Base-by-base conservation (phyloP, 805 yeast genomes). In the Lipomyces chichibuensis region DNA sequence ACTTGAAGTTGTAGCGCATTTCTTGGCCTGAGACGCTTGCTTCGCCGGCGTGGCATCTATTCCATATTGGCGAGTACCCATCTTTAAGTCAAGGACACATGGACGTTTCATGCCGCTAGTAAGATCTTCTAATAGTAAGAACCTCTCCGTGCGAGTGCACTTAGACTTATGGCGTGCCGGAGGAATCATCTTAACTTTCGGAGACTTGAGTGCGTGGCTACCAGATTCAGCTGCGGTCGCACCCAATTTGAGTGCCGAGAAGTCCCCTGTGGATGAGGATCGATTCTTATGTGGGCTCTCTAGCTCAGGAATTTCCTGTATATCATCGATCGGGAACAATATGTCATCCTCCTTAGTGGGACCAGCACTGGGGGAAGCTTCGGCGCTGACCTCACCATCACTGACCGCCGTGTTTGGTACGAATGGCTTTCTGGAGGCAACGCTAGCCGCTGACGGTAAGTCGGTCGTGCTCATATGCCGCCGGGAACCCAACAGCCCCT, bases 61-160 rank as follows among this genome's bases (percentile, higher is more conserved):
- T 9, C 99, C 99, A 74, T 95, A 95, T 78, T 95, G 99, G 66
- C 99, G 83, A 0, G 99, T 94, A 0, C 99, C 99, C 98, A 95
- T 95, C 76, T 95, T 95, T 73, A 95, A 81, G 78, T 95, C 99
- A 60, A 95, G 80, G 0, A 94, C 98, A 76, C 97, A 93, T 0
- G 99, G 98, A 70, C 84, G 85, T 37, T 79, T 81, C 87, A 94
- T 87, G 29, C 91, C 91, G 63, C 88, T 84, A 0, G 98, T 95
- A 59, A 95, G 80, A 79, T 95, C 99, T 75, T 96, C 99, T 60
- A 95, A 81, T 9, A 95, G 78, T 51, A 95, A 88, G 76, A 92
- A 95, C 69, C 96, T 82, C 78, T 91, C 96, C 52, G 89, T 86
- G 63, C 88, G 79, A 0, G 65, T 60, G 29, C 49, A n/a, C 54